Base-by-base conservation (phyloP, 164 flowering plant genomes). In the Chloranthus sessilifolius region DNA sequence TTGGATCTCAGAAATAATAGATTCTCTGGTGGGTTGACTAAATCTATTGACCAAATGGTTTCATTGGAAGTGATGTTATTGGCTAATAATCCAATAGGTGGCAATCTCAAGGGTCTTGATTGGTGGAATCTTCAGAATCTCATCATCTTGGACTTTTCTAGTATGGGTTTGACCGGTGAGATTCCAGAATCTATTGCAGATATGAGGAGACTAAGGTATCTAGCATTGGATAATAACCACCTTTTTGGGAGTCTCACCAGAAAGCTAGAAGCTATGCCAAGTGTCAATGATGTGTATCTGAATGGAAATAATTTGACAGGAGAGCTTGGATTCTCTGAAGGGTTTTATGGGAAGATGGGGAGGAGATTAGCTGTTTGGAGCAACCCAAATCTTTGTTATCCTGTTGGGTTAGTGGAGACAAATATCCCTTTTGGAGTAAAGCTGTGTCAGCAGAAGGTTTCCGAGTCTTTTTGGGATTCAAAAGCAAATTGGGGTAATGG, bases 241-340 rank as follows among this genome's bases (percentile, higher is more conserved):
- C 83, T 90, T 43, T 62, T 80, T n/a, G 94, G 95, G 9, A 50
- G 55, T 23, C 17, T 83, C 20, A 55, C 91, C 4, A 67, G 74
- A 44, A 73, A 67, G 44, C 67, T 90, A 14, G 80, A 65, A 62
- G 59, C 62, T 41, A 20, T 84, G 72, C 81, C 90, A 33, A 49
- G 62, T 56, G 27, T 90, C 25, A 63, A 62, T 63, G 72, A 84
- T 9, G 34, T 89, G 4, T 80, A 73, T 62, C 52, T 89, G 6
- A 50, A 80, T 68, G 86, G 92, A 24, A 89, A 89, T 50, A 82
- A 82, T 53, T 68, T 89, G 51, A 65, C 83, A 31, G 97, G 97
- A 28, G 72, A 64, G 60, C 78, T 89, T 50, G 53, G 65, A 54
- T 85, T 85, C 64, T 66, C 92, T 28, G 54, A 47, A 9, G 37